Percentiles rank a stretch among this genome's conserved stretches.
phyloP scores from a whole-genome alignment of 2,329 filamentous ascomycete genomes.

The Ceratocystiopsis brevicomis region DNA sequence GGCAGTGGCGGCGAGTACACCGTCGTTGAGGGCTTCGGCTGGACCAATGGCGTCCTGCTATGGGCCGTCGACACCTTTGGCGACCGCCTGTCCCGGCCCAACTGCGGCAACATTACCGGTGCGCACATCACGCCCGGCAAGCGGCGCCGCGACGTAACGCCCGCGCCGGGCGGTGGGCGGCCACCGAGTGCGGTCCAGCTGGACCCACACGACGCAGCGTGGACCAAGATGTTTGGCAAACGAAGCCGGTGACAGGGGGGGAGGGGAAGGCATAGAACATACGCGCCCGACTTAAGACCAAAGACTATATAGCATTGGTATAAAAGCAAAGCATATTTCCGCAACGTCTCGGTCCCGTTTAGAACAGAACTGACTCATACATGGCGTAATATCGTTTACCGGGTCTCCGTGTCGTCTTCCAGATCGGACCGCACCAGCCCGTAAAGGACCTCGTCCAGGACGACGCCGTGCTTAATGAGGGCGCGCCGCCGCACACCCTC shows the following conservation, averaged over 20 bases:
- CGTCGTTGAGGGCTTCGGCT: slow-evolving; percentile 52
- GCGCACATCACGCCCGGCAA: slow-evolving; percentile 18
- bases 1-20: slow-evolving; percentile 50
- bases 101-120: slow-evolving; percentile 32
- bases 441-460: slow-evolving; percentile 20
- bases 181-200: slow-evolving; percentile 26
- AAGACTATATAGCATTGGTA: no score
- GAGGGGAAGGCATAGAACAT: no score
- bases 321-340: no score
- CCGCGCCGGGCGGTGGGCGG: background rate
- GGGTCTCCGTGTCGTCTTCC: background rate
- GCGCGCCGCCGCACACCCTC: slow-evolving; percentile 26
- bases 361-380: no score
- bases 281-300: no score
- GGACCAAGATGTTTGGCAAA: slow-evolving; percentile 28
- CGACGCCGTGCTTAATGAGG: slow-evolving; percentile 21
- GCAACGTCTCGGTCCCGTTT: no score
- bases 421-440: slow-evolving; percentile 14
- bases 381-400: no score
- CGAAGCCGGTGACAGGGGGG: background rate
- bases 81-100: slow-evolving; percentile 31
- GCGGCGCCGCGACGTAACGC: slow-evolving; percentile 10
- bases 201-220: slow-evolving; percentile 24
- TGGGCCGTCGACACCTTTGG: slow-evolving; percentile 47
- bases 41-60: slow-evolving; percentile 50